Conservation (phyloP, 2,329 filamentous ascomycete species). For the Phaeosphaeria sp. region DNA sequence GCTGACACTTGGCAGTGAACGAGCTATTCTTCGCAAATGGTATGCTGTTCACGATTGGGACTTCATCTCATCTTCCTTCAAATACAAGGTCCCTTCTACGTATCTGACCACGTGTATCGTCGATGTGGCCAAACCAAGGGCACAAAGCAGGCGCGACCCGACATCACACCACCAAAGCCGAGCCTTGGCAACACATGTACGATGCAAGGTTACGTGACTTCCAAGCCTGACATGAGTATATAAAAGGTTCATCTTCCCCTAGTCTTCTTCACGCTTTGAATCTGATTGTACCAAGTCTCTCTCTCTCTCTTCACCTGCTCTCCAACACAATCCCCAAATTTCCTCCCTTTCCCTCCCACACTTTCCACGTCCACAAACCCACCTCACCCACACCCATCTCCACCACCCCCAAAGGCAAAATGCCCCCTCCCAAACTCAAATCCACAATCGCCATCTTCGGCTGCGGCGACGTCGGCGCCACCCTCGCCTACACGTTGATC, state of each 20-base stretch:
- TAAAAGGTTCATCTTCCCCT: background rate
- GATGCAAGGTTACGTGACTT: background rate
- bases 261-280: too few species aligned
- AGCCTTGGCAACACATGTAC: background rate
- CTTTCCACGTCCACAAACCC: too few species aligned
- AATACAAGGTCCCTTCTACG: too few species aligned
- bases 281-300: background rate
- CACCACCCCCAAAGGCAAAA: too few species aligned
- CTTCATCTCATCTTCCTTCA: too few species aligned
- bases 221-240: background rate
- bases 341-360: background rate
- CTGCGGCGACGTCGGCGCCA: constrained; percentile 59
- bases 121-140: background rate
- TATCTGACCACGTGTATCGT: background rate
- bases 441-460: constrained; percentile 59
- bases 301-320: background rate
- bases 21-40: background rate
- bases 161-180: constrained; percentile 3
- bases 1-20: background rate
- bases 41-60: too few species aligned
- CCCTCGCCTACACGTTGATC: constrained; percentile 60
- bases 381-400: too few species aligned
- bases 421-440: constrained; percentile 40
- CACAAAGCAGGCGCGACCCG: background rate
- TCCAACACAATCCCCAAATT: background rate